Percentiles rank a stretch among this genome's conserved stretches.
Conservation (phyloP, 345 rosid genomes). For the Litchi chinensis region DNA sequence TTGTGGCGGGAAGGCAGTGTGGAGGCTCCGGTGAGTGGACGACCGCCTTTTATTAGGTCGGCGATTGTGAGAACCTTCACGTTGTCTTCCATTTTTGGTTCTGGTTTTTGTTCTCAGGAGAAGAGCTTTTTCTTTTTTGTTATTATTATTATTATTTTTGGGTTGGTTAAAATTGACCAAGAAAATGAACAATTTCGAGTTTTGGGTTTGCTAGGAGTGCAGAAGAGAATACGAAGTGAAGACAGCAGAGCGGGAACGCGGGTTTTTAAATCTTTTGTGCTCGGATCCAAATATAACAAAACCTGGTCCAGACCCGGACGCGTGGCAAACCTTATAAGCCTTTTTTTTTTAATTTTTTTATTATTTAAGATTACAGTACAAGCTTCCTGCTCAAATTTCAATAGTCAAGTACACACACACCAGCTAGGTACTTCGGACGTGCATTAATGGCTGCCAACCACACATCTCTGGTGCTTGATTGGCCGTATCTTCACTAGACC, state of each 20-base stretch:
- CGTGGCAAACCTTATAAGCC: neutral
- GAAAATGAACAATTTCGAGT: neutral
- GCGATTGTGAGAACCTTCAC: constrained; percentile 39
- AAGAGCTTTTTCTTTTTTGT: neutral
- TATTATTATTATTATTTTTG: too few species aligned
- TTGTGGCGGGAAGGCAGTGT: constrained; percentile 35
- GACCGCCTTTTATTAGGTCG: constrained; percentile 49
- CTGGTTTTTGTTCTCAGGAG: neutral
- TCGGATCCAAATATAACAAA: neutral
- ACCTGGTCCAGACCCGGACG: neutral
- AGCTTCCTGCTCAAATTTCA: neutral
- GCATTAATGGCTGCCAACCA: neutral
- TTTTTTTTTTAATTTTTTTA: too few species aligned
- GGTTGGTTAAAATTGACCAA: neutral
- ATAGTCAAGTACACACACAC: neutral
- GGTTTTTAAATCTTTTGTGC: neutral
- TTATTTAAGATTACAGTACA: neutral
- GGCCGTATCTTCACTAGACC: too few species aligned
- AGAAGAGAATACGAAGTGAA: neutral
- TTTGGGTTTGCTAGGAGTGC: neutral
- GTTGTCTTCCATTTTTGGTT: constrained; percentile 41
- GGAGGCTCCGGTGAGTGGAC: constrained; percentile 58
- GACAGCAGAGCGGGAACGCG: neutral
- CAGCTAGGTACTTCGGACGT: too few species aligned
- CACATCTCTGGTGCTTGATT: neutral